Percentiles rank a stretch among this genome's conserved stretches.
phyloP scores from a whole-genome alignment of 2,329 filamentous ascomycete species.

The Hypoxylon sp. region DNA sequence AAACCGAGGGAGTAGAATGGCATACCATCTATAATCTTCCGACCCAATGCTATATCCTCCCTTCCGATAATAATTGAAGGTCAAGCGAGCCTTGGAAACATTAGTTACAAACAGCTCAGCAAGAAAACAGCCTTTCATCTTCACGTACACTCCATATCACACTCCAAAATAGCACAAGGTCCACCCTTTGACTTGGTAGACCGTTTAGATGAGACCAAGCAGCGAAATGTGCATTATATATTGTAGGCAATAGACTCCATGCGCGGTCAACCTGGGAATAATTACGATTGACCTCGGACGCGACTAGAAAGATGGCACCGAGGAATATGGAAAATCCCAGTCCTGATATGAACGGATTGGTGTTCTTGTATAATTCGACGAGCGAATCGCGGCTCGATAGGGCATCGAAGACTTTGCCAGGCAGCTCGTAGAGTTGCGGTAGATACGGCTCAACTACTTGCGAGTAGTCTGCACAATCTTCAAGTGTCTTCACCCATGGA shows the following conservation, averaged over 20 bases:
- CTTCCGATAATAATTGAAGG: slow-evolving; percentile 97
- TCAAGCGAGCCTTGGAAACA: slow-evolving; percentile 76
- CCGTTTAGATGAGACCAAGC: slow-evolving; percentile 85
- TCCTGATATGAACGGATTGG: slow-evolving; percentile 86
- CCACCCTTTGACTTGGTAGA: slow-evolving; percentile 77
- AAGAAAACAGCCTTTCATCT: slow-evolving; percentile 18
- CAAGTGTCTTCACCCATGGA: slow-evolving; percentile 77
- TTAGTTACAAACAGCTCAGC: slow-evolving; percentile 45
- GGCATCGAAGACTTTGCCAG: slow-evolving; percentile 73
- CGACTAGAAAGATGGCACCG: slow-evolving; percentile 79
- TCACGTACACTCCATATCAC: slow-evolving; percentile 82
- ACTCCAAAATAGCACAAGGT: slow-evolving; percentile 79
- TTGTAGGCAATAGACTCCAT: slow-evolving; percentile 90
- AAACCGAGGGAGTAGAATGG: slow-evolving; percentile 10
- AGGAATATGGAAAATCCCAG: slow-evolving; percentile 80
- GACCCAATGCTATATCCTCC: slow-evolving; percentile 91
- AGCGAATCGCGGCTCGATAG: slow-evolving; percentile 74
- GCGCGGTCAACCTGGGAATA: slow-evolving; percentile 96
- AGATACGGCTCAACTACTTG: slow-evolving; percentile 83
- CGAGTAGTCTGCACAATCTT: slow-evolving; percentile 82
- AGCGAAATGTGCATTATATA: slow-evolving; percentile 89
- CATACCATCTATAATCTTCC: slow-evolving; percentile 92
- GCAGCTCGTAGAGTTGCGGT: slow-evolving; percentile 78
- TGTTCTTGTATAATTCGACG: slow-evolving; percentile 81
- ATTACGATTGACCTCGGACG: slow-evolving; percentile 90